Percentiles rank a stretch among this genome's conserved stretches.
Evolutionary conservation across 2,329 filamentous ascomycete genomes (phyloP).

Genomic region (Phyllosticta ampelicida): DNA sequence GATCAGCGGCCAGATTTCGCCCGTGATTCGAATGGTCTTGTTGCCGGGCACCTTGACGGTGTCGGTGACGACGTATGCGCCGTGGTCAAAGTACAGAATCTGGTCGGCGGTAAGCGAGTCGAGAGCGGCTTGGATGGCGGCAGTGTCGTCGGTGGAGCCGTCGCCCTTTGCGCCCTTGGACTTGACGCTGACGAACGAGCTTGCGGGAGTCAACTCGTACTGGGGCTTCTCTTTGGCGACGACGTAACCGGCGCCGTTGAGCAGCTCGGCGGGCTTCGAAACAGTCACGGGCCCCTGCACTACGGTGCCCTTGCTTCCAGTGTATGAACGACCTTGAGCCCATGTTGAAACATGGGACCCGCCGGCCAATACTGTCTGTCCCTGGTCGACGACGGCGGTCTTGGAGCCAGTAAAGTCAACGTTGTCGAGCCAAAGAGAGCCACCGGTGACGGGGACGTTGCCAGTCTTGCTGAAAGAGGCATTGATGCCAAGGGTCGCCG

Average conservation of each 20-base stretch:
- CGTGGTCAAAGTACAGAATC: constrained; percentile 55
- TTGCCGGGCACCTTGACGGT: constrained; percentile 47
- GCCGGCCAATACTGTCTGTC: constrained; percentile 55
- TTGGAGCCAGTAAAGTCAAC: constrained; percentile 68
- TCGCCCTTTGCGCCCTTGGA: constrained; percentile 76
- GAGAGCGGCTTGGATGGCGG: constrained; percentile 68
- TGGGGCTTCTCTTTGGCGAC: constrained; percentile 84
- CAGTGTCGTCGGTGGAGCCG: constrained; percentile 76
- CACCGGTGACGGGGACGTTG: constrained; percentile 58
- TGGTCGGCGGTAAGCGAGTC: constrained; percentile 52
- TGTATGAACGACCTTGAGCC: constrained; percentile 70
- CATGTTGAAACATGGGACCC: constrained; percentile 60
- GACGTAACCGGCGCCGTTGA: constrained; percentile 54
- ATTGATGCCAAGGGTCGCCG: constrained; percentile 66
- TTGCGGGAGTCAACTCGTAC: constrained; percentile 58
- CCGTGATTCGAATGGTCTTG: constrained; percentile 75
- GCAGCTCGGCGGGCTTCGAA: constrained; percentile 55
- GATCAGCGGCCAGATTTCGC: constrained; percentile 84
- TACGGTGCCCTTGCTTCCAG: constrained; percentile 32
- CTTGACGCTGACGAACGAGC: constrained; percentile 74
- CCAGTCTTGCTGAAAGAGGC: constrained; percentile 60
- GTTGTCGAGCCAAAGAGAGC: constrained; percentile 77
- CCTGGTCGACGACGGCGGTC: constrained; percentile 53
- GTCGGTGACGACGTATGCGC: constrained; percentile 49
- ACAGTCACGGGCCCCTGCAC: constrained; percentile 47